Conservation (phyloP, 2,329 filamentous ascomycete genomes). For the Lachnellula suecica region DNA sequence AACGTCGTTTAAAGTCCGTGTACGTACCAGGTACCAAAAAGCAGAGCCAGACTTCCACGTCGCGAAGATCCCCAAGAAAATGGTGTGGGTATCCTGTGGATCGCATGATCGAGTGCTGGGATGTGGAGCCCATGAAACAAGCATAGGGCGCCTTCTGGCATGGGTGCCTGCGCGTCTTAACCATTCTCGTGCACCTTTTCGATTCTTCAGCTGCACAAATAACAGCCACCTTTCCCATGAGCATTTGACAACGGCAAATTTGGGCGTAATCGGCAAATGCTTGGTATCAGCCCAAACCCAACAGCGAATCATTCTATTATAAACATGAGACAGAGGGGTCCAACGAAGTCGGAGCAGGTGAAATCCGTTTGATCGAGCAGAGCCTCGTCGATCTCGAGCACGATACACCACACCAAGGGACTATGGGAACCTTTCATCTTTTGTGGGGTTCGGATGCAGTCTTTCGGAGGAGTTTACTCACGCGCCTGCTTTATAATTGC, state of each 20-base stretch:
- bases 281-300: background rate
- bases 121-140: background rate
- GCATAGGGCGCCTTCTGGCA: background rate
- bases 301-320: background rate
- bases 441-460: background rate
- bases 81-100: no score
- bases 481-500: no score
- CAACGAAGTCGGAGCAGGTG: background rate
- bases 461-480: no score
- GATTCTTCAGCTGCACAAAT: slow-evolving; percentile 11
- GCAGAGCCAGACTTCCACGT: no score
- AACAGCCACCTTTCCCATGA: slow-evolving; percentile 3
- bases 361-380: background rate
- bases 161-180: slow-evolving; percentile 4
- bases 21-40: no score
- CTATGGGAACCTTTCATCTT: background rate
- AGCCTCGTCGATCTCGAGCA: background rate
- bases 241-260: background rate
- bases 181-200: background rate
- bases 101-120: slow-evolving; percentile 9
- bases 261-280: background rate
- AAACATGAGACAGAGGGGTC: background rate
- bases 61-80: background rate
- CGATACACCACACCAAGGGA: background rate
- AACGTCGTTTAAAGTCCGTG: no score